Conservation (phyloP, 495 filamentous ascomycete genomes). For the Aspergillus cavernicola region DNA sequence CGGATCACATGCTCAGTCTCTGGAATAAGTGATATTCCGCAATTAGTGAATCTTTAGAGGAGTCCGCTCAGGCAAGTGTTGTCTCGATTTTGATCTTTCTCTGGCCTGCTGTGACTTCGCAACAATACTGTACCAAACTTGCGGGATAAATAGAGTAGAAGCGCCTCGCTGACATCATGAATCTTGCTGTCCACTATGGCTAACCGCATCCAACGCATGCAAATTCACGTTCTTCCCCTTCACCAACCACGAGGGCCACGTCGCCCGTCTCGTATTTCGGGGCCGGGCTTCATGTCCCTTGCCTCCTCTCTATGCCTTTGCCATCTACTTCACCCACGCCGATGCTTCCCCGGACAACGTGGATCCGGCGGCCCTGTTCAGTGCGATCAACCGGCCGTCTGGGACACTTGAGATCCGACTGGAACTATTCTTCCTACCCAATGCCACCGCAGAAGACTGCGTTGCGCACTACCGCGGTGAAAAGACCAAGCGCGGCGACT, state of each 20-base stretch:
- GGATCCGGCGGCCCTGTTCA: background rate
- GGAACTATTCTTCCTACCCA: background rate
- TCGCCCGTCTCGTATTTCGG: slow-evolving; percentile 10
- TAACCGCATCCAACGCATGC: too few species aligned
- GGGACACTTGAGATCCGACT: background rate
- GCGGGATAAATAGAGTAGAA: too few species aligned
- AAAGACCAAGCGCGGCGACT: background rate
- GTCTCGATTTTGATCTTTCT: too few species aligned
- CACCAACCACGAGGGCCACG: slow-evolving; percentile 37
- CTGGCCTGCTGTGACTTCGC: too few species aligned
- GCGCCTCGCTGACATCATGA: too few species aligned
- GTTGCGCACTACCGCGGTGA: background rate
- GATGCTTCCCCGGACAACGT: background rate
- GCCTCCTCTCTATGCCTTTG: background rate
- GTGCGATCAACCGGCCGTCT: too few species aligned
- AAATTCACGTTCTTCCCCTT: slow-evolving; percentile 41
- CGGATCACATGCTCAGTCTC: too few species aligned
- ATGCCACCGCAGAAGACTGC: background rate
- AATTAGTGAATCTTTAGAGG: too few species aligned
- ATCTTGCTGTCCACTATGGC: too few species aligned
- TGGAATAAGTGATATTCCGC: too few species aligned
- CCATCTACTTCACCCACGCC: background rate
- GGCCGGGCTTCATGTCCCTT: background rate
- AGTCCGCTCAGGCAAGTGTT: too few species aligned
- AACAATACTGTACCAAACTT: too few species aligned